Base-by-base conservation (phyloP, 2,329 filamentous ascomycete species). In the Penicillium paneum region DNA sequence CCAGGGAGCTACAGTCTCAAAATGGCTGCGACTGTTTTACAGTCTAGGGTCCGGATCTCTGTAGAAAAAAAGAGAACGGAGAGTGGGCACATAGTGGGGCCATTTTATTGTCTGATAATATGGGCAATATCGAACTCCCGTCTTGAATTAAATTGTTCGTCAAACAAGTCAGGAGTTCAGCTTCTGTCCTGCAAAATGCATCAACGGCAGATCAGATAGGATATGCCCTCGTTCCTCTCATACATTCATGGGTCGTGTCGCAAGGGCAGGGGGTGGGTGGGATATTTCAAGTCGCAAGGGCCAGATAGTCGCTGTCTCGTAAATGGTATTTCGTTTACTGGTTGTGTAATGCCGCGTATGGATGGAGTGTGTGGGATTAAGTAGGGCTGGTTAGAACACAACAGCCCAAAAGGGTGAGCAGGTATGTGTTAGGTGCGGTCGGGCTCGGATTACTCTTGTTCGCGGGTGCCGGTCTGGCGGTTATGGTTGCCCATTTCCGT, bases 401-500 rank as follows among this genome's bases (percentile, higher is more conserved):
- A 50, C 19, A 13, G 39, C 38, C 21, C 44, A 21, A 11, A n/a
- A 7, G 32, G 28, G 38, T 19, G 32, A 29, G 46, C 40, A 49
- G 36, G 24, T 31, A 21, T 38, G 39, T 44, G 34, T 17, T 11
- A 12, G 39, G n/a, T 36, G 46, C 40, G 19, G 24, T 35, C n/a
- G 52, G 46, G 19, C 19, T 38, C 12, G 3, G 5, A 31, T 54
- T 54, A 54, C 46, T 40, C 34, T 34, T 29, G 34, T 34, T 36
- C 49, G 11, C 11, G 43, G 5, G 38, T 45, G 21, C 35, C 54
- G 52, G 41, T 54, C 36, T 54, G 40, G 32, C 31, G 34, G 39
- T 50, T 43, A 1, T 66, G 65, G 31, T 62, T 70, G 28, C 83
- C 83, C 75, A 86, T 73, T 54, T 78, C 78, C 7, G 74, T 75